A percentile compares a stretch with the other conserved stretches of the same genome.
Evolutionary conservation across 345 rosid genomes (phyloP).

Genomic region (Orychophragmus violaceus): DNA sequence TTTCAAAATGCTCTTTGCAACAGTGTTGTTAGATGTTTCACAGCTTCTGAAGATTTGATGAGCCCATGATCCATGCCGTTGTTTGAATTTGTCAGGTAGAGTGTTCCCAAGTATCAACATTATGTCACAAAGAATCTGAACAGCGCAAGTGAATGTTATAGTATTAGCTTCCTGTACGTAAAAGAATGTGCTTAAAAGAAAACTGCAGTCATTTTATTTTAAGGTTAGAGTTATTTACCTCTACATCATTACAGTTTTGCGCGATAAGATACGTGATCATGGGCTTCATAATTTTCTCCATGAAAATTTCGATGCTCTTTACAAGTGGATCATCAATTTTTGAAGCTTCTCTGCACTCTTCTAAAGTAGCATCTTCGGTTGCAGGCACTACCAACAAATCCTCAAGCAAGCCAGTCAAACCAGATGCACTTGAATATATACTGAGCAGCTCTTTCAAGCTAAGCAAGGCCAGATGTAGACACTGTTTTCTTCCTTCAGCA

Average conservation of each 20-base stretch:
- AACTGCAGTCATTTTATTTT: neutral
- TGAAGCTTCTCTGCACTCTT: conserved; percentile 37
- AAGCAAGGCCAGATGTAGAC: conserved; percentile 49
- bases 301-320: conserved; percentile 40
- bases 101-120: conserved; percentile 39
- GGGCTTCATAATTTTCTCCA: conserved; percentile 51
- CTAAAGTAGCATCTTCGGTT: conserved; percentile 32
- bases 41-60: conserved; percentile 47
- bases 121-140: conserved; percentile 59
- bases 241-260: conserved; percentile 40
- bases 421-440: conserved; percentile 36
- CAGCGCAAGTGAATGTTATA: conserved; percentile 7
- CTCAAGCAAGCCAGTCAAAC: conserved; percentile 48
- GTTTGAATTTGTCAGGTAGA: conserved; percentile 51
- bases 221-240: conserved; percentile 41
- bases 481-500: conserved; percentile 48
- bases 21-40: conserved; percentile 37
- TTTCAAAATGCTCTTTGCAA: conserved; percentile 46
- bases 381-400: conserved; percentile 46
- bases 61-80: conserved; percentile 61
- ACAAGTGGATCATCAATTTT: conserved; percentile 40
- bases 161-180: neutral
- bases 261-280: conserved; percentile 45
- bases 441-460: conserved; percentile 62
- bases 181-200: conserved; percentile 1